Evolutionary conservation across 495 filamentous ascomycete genomes (phyloP), one percentile per base, ranked within the genome.

Genomic region (Hypoxylon intermedium): DNA sequence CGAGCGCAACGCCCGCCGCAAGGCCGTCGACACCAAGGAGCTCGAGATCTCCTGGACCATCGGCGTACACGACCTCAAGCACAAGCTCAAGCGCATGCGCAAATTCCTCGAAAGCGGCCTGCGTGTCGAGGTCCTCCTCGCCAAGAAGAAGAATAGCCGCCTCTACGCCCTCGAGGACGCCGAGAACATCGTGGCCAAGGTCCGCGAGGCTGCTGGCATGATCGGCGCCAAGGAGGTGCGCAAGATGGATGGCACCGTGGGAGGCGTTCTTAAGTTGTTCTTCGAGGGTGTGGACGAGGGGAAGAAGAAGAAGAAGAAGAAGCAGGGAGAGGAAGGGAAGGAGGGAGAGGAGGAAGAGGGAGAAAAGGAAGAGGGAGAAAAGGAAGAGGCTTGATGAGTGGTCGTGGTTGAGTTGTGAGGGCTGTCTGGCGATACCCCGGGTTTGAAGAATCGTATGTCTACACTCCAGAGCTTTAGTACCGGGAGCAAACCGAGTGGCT

Each of bases 11-110:
- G 44, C 12, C n/a, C 70, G 66, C n/a, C 55, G 65, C 30, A 26
- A 41, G 28, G 34, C 21, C 5, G 44, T 61, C 31, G 40, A 41
- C 56, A 58, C 69, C 5, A 95, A 96, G 77, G 85, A 88, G 67
- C 67, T 96, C 12, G 92, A 96, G 75, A 19, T 96, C 58, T 91
- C 91, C 72, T 96, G 92, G 92, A 85, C 87, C 20, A 92, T 93
- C 60, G 85, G 84, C 49, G 59, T 69, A 7, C 77, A 89, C 71
- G 89, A 93, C 72, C 73, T 92, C 19, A 62, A 63, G 2, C 85
- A 89, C 67, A 81, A 83, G 42, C 50, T 89, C 63, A 77, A 78
- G 38, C 79, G 84, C 72, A 60, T 92, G 68, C 72, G 73, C 44
- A 74, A 62, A 40, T 93, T 92, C 58, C 60, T 93, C 59, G 69